Evolutionary conservation across 2,329 filamentous ascomycete species (phyloP).

Genomic region (Immersiporthe knoxdaviesiana): DNA sequence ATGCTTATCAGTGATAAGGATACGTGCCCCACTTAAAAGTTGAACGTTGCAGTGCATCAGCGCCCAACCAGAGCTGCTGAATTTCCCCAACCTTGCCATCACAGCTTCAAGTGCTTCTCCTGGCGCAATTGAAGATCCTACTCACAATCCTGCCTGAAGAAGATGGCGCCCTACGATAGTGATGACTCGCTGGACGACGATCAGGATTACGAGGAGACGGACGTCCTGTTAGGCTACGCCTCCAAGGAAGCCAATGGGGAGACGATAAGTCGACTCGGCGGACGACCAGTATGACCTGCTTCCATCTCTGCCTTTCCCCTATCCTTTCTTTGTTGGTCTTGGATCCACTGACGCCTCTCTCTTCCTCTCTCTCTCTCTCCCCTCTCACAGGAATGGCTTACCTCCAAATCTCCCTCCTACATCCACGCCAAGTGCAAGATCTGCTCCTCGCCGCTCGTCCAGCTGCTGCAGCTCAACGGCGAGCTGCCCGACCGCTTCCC

Average conservation of each 20-base stretch:
- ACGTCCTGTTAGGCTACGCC: conserved; percentile 87
- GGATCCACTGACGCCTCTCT: conserved; percentile 35
- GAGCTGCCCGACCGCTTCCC: conserved; percentile 87
- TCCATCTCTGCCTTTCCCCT: conserved; percentile 12
- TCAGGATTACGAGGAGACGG: conserved; percentile 75
- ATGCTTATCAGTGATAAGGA: conserved; percentile 28
- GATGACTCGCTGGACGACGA: conserved; percentile 77
- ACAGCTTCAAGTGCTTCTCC: neutral
- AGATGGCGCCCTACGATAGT: conserved; percentile 81
- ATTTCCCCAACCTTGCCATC: conserved; percentile 27
- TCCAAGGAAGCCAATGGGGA: conserved; percentile 80
- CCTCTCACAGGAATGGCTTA: conserved; percentile 74
- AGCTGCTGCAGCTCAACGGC: conserved; percentile 88
- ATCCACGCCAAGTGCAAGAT: conserved; percentile 82
- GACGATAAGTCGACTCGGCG: conserved; percentile 84
- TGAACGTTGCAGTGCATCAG: conserved; percentile 5
- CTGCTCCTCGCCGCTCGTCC: conserved; percentile 80
- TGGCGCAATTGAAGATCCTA: conserved; percentile 29
- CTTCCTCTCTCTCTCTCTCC: too few species aligned
- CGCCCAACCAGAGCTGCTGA: conserved; percentile 8
- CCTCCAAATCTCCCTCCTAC: conserved; percentile 73
- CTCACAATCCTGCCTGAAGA: conserved; percentile 19
- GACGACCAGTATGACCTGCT: conserved; percentile 70
- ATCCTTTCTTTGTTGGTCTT: neutral
- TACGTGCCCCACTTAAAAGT: conserved; percentile 28